Conservation (phyloP, 202 grass and related monocot species). For the Setaria viridis region DNA sequence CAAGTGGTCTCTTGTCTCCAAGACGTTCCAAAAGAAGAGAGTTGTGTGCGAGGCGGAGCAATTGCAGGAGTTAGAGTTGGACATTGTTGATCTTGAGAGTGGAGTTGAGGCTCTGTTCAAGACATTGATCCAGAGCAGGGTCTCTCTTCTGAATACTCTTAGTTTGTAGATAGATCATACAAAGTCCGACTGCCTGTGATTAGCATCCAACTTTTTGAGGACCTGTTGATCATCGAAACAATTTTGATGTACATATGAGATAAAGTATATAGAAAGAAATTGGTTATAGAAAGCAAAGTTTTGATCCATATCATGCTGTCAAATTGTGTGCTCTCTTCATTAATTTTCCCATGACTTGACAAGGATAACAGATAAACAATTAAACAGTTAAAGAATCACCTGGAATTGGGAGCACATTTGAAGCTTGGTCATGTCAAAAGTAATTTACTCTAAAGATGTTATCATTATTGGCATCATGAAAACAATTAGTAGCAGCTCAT, state of each 20-base stretch:
- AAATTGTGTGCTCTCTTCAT: neutral
- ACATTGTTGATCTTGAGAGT: slow-evolving; percentile 18
- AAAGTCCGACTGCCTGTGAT: neutral
- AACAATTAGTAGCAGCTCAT: neutral
- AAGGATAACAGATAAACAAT: neutral
- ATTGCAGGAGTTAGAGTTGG: slow-evolving; percentile 8
- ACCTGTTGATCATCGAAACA: slow-evolving; percentile 22
- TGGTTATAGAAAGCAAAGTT: neutral
- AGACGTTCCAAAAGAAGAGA: slow-evolving; percentile 3
- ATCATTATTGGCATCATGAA: neutral
- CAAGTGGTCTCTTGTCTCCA: slow-evolving; percentile 19
- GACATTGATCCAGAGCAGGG: slow-evolving; percentile 11
- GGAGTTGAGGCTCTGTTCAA: slow-evolving; percentile 11
- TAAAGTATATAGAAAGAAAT: slow-evolving; percentile 28
- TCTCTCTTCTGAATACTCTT: slow-evolving; percentile 8
- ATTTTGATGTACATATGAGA: slow-evolving; percentile 17
- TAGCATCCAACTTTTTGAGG: slow-evolving; percentile 34
- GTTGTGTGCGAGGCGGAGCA: neutral
- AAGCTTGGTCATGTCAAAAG: neutral
- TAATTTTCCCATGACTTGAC: neutral
- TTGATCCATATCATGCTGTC: neutral
- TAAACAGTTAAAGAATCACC: neutral
- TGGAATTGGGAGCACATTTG: neutral
- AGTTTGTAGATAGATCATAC: slow-evolving; percentile 1
- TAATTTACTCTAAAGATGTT: neutral